These are phyloP conservation scores for Flaveria trinervia DNA, from an alignment of 129 eudicot species.

Conservation along the genomic window DNA sequence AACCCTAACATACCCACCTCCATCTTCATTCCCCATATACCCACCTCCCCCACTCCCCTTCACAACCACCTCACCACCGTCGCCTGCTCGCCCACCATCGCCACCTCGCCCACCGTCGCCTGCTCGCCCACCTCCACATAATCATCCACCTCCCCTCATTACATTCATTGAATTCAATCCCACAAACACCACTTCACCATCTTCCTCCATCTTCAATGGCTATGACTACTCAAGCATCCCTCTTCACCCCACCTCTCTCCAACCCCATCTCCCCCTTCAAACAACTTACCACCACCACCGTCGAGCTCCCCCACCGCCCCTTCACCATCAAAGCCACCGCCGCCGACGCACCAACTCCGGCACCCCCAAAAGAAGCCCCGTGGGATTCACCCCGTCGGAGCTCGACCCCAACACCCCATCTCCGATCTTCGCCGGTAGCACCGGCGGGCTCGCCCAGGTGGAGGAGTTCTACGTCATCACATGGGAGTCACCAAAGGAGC, in stretches of 20 bases:
- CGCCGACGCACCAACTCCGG: constrained; percentile 6
- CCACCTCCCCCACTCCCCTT: no score
- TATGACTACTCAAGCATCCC: constrained; percentile 90
- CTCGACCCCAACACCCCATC: constrained; percentile 97
- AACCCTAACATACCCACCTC: no score
- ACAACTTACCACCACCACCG: constrained; percentile 41
- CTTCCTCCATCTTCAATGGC: constrained; percentile 45
- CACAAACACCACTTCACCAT: constrained; percentile 7
- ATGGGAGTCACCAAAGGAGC: no score
- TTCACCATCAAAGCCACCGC: constrained; percentile 56
- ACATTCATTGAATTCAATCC: constrained; percentile 25
- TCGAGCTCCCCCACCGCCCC: constrained; percentile 40
- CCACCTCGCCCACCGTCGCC: no score
- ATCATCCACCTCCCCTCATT: constrained; percentile 7
- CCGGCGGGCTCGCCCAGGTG: constrained; percentile 93
- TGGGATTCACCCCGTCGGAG: constrained; percentile 94
- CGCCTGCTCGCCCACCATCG: no score
- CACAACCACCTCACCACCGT: no score
- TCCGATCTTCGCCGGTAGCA: constrained; percentile 94
- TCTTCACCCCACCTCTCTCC: constrained; percentile 71
- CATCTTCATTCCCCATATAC: no score
- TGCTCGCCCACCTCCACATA: constrained; percentile 52
- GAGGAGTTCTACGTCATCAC: no score
- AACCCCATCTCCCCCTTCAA: constrained; percentile 54
- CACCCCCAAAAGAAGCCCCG: constrained; percentile 48